phyloP scores from a whole-genome alignment of 2,329 filamentous ascomycete genomes.

The Penicillium sp. region DNA sequence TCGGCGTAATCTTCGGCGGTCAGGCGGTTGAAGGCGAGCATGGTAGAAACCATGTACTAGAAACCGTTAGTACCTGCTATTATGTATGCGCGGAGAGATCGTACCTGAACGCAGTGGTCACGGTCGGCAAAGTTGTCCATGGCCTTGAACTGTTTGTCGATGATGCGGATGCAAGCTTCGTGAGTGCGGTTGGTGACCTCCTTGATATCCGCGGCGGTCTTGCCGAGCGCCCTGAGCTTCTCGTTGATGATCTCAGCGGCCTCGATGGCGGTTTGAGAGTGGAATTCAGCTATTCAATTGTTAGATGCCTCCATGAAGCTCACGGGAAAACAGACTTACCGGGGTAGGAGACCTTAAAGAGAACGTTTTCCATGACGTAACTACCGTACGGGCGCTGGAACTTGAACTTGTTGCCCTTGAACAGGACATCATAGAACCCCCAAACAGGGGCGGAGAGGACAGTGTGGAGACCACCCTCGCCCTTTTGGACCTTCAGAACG shows the following conservation, averaged over 20 bases:
- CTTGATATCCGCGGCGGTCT: slow-evolving; percentile 93
- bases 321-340: slow-evolving; percentile 57
- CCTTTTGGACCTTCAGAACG: slow-evolving; percentile 86
- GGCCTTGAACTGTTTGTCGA: slow-evolving; percentile 99
- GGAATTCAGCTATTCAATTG: slow-evolving; percentile 76
- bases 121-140: slow-evolving; percentile 99
- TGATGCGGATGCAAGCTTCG: slow-evolving; percentile 98
- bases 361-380: slow-evolving; percentile 99
- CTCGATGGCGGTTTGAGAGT: slow-evolving; percentile 98
- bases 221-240: slow-evolving; percentile 81
- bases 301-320: not conserved
- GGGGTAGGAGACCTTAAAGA: slow-evolving; percentile 99
- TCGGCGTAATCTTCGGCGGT: slow-evolving; percentile 94
- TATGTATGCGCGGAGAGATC: slow-evolving; percentile 11
- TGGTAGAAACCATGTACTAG: slow-evolving; percentile 92
- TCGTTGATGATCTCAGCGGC: slow-evolving; percentile 86
- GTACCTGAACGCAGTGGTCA: slow-evolving; percentile 93
- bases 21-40: slow-evolving; percentile 94
- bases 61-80: slow-evolving; percentile 26
- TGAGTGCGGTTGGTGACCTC: slow-evolving; percentile 92
- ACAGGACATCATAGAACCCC: slow-evolving; percentile 99
- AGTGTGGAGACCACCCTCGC: slow-evolving; percentile 88
- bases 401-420: slow-evolving; percentile 93
- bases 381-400: slow-evolving; percentile 96
- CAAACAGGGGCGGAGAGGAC: slow-evolving; percentile 90